These are phyloP conservation scores for Otatea glauca DNA, from an alignment of 176 grass and related monocot genomes.

Conservation along the genomic window DNA sequence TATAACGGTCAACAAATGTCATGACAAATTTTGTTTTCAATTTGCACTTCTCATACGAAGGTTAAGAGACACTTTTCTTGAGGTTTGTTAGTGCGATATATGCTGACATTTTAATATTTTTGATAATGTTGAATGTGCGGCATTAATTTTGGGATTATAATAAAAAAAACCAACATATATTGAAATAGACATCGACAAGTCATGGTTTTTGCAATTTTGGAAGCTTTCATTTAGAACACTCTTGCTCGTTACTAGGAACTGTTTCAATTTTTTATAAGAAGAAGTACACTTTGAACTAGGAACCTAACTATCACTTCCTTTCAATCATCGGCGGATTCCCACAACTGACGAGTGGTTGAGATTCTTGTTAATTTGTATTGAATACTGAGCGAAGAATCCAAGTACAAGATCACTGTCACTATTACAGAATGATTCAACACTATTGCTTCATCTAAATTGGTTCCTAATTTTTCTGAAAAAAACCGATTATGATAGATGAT, in stretches of 20 bases:
- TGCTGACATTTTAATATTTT: background rate
- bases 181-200: background rate
- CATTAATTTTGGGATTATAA: background rate
- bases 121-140: background rate
- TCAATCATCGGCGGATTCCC: constrained; percentile 32
- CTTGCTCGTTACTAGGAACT: background rate
- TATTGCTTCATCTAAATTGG: no score
- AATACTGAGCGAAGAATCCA: constrained; percentile 15
- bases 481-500: no score
- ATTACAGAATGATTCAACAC: no score
- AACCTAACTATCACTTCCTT: background rate
- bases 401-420: constrained; percentile 1
- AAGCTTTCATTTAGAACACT: background rate
- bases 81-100: background rate
- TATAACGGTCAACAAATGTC: background rate
- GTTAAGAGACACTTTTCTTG: background rate
- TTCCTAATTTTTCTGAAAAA: no score
- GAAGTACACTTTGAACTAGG: constrained; percentile 1
- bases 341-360: constrained; percentile 1
- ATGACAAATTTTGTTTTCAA: background rate
- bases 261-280: background rate
- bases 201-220: background rate
- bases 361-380: constrained; percentile 15
- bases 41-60: background rate
- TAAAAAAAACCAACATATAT: background rate